Evolutionary conservation across 176 grass and related monocot genomes (phyloP), one percentile per base, ranked within the genome.

Genomic region (Oryza punctata): DNA sequence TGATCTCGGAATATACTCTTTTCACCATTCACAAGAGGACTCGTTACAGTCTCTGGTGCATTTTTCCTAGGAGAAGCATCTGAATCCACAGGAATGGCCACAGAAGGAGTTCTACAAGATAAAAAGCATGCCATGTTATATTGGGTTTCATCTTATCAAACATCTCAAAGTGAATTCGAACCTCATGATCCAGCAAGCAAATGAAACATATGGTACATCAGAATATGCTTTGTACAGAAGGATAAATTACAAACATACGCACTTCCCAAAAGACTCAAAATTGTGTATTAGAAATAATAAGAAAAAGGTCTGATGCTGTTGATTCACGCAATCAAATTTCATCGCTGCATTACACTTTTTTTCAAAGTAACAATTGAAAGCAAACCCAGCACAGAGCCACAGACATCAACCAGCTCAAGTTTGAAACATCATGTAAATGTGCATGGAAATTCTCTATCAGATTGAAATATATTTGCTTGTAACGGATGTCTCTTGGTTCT

Each of bases 1-100:
- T 87, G 78, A 75, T 91, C 89, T 67, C 76, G 79, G 69, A 89
- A 82, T 49, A 44, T 65, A 79, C 63, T 77, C 82, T 89, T 97
- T 78, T 88, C 90, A 57, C 80, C 87, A 73, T 91, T 89, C 28
- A 89, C 16, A 28, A 88, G 67, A 30, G 91, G 76, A 69, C 27
- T 87, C 29, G 77, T 83, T 80, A 69, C 81, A 91, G 73, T 74
- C 70, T 87, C 84, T 12, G 26, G 30, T 72, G 77, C 12, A 68
- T 83, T 77, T 79, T 81, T 85, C 83, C 85, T 84, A 52, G 70
- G 69, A 80, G 76, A 70, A 70, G 64, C 81, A 15, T 91, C 80
- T 74, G 84, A 83, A 76, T 87, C 67, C 46, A 79, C 63, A 81
- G 86, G 84, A 81, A 85, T 75, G 59, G 75, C 82, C 88, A 94